Base-by-base conservation (phyloP, 345 rosid species). In the Brassica nigra region DNA sequence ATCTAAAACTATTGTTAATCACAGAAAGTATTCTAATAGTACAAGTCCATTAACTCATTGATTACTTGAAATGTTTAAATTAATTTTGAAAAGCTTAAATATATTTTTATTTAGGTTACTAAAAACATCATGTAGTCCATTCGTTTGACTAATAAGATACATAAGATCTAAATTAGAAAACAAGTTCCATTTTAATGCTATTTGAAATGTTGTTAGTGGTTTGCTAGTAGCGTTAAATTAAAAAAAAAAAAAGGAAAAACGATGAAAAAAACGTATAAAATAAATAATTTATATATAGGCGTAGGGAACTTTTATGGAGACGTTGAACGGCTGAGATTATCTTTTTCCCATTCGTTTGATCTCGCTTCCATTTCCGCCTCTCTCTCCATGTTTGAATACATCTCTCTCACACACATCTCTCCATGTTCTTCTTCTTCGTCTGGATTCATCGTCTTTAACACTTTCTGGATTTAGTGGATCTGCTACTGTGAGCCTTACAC, bases 101-200 rank as follows among this genome's bases (percentile, higher is more conserved):
- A 1, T 16, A 2, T 61, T 34, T 54, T 44, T 1, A 10, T 67
- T 42, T 29, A 5, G n/a, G n/a, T 49, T 29, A 34, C 37, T 34
- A n/a, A n/a, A n/a, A n/a, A n/a, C n/a, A n/a, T 75, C 31, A 1
- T 68, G 31, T 75, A 31, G 37, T 75, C 71, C 23, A 66, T 66
- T 66, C 30, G 78, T 37, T 76, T 57, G 79, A 57, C 73, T 5
- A 39, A 30, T 69, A n/a, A n/a, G n/a, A 59, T 2, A 34, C 58
- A 14, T 47, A 47, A 47, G 54, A 3, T 7, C 1, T 1, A 29
- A 30, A 62, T 29, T 29, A 63, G 8, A 33, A 7, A 33, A 36
- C 20, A 64, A 15, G 6, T 64, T 8, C n/a, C n/a, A 14, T 20
- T 66, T 37, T 5, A 39, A 30, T 69, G 18, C 8, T 15, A 58